Percentiles rank a stretch among this genome's conserved stretches.
phyloP scores from a whole-genome alignment of 305 asterid species.

The Euphrasia arctica region DNA sequence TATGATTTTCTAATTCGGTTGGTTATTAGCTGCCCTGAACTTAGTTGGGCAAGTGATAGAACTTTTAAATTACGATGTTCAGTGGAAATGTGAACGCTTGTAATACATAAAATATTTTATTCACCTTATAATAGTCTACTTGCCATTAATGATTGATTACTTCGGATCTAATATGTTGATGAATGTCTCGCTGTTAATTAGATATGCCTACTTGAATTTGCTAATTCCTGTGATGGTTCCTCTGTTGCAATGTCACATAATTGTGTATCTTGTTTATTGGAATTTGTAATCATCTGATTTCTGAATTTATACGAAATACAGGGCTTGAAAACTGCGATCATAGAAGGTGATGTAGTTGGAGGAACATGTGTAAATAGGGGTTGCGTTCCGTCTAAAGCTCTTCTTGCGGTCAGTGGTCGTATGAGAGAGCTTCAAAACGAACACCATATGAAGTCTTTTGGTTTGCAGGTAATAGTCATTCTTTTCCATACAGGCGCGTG shows the following conservation, averaged over 20 bases:
- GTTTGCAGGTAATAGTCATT: constrained; percentile 67
- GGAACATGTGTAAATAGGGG: constrained; percentile 95
- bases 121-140: background rate
- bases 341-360: constrained; percentile 88
- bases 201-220: constrained; percentile 17
- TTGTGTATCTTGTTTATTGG: constrained; percentile 21
- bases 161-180: background rate
- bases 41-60: background rate
- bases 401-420: constrained; percentile 93
- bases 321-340: constrained; percentile 89
- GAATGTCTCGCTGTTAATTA: constrained; percentile 9
- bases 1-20: background rate
- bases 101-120: background rate
- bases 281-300: background rate
- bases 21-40: background rate
- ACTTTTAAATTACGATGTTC: background rate
- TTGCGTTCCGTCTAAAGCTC: constrained; percentile 94
- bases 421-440: constrained; percentile 92
- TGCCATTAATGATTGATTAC: background rate
- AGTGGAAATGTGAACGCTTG: background rate
- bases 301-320: constrained; percentile 30
- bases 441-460: constrained; percentile 82
- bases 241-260: constrained; percentile 6
- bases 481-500: background rate
- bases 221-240: constrained; percentile 11